Base-by-base conservation (phyloP, 768 basidiomycete species). In the Leccinum subtestaceum region DNA sequence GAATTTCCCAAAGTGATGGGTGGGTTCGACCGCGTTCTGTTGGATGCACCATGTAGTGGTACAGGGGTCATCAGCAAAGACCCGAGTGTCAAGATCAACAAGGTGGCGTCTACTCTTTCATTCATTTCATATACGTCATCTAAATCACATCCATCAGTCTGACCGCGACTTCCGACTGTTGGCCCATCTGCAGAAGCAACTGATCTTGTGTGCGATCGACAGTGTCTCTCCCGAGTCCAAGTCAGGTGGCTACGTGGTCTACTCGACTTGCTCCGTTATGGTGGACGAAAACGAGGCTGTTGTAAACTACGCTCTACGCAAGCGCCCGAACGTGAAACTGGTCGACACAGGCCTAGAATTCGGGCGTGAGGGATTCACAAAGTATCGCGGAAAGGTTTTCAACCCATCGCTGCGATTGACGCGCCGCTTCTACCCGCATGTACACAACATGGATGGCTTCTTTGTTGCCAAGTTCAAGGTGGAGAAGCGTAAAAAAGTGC, bases 381-480 rank as follows among this genome's bases (percentile, higher is more conserved):
- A 82, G 60, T 98, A 87, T 78, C 86, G 93, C 53, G 97, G 96
- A 21, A 98, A 95, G 81, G 82, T 75, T 31, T 98, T 98, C 76
- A 81, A 87, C 71, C 80, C 89, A 34, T 89, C 83, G 63, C 72
- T 99, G 67, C 81, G 78, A 61, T 74, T 96, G 63, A 97, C 97
- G 19, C 79, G 94, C 65, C 79, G 97, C 60, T 96, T 94, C 74
- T 96, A 95, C 71, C 92, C 95, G 15, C 95, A 98, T 74, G 95
- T 97, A 66, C 95, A 98, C 77, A 99, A 99, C 75, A 97, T 98
- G 95, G 97, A 99, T 72, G 97, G 97, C 5, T 99, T 99, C 82
- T 99, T 83, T 73, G 95, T 98, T 56, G 96, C 96, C 59, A 98
- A 98, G 75, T 93, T 99, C 82, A 95, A 91, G 75, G 88, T 98